phyloP scores from a whole-genome alignment of 192 early-diverging fungal species.

The Polychytrium aggregatum region DNA sequence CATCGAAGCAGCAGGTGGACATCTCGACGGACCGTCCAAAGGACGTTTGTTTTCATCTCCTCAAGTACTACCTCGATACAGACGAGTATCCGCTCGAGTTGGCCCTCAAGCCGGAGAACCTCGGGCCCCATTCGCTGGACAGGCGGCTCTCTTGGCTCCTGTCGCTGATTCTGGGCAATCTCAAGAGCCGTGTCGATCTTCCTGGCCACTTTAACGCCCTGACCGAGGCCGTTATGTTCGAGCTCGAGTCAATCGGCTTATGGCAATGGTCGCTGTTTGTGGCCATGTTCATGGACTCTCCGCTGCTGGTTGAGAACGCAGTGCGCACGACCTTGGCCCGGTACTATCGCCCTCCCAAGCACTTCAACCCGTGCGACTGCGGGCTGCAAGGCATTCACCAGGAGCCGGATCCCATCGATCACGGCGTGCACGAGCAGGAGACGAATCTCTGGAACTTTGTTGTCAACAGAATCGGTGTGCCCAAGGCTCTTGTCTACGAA shows the following conservation, averaged over 20 bases:
- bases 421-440: too few species aligned
- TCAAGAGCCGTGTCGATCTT: slow-evolving; percentile 35
- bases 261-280: slow-evolving; percentile 83
- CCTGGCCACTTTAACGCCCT: slow-evolving; percentile 41
- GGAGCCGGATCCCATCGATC: too few species aligned
- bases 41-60: slow-evolving; percentile 66
- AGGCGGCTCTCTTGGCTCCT: slow-evolving; percentile 60
- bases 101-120: slow-evolving; percentile 45
- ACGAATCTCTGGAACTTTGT: too few species aligned
- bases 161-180: slow-evolving; percentile 32
- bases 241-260: slow-evolving; percentile 63
- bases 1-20: not conserved
- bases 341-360: slow-evolving; percentile 22
- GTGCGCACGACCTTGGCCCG: slow-evolving; percentile 30
- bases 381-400: too few species aligned
- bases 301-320: slow-evolving; percentile 25
- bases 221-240: slow-evolving; percentile 46
- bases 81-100: slow-evolving; percentile 36
- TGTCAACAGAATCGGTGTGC: too few species aligned
- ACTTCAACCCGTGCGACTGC: slow-evolving; percentile 20
- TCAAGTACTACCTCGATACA: slow-evolving; percentile 46
- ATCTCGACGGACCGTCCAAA: not conserved
- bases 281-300: slow-evolving; percentile 46
- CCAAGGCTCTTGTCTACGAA: too few species aligned
- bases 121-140: slow-evolving; percentile 49